Percentiles rank a stretch among this genome's conserved stretches.
These are phyloP conservation scores for Lecanicillium sp. DNA, from an alignment of 2,329 filamentous ascomycete genomes.

Conservation along the genomic window DNA sequence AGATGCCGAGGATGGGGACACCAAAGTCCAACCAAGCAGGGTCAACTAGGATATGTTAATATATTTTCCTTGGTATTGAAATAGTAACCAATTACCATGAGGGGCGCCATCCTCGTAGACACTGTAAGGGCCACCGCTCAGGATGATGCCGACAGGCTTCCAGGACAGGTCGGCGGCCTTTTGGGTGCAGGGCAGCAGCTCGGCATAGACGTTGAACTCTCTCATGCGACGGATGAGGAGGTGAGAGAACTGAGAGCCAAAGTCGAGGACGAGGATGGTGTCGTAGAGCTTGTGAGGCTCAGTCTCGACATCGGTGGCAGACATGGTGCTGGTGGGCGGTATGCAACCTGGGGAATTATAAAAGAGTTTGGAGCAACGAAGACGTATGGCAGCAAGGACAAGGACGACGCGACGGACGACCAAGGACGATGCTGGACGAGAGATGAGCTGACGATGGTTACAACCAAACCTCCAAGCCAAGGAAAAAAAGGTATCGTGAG, in stretches of 20 bases:
- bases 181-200: slow-evolving; percentile 83
- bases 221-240: slow-evolving; percentile 70
- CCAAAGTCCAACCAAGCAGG: slow-evolving; percentile 72
- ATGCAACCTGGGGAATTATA: too few relatives aligned
- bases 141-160: slow-evolving; percentile 77
- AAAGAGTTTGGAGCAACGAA: too few relatives aligned
- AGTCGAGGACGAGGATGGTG: slow-evolving; percentile 67
- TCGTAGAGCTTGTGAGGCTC: slow-evolving; percentile 11
- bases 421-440: too few relatives aligned
- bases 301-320: slow-evolving; percentile 4
- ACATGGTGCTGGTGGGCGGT: too few relatives aligned
- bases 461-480: too few relatives aligned
- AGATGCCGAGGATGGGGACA: slow-evolving; percentile 48
- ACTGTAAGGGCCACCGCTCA: slow-evolving; percentile 50
- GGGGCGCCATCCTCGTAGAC: slow-evolving; percentile 75
- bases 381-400: too few relatives aligned
- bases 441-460: too few relatives aligned
- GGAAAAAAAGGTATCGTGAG: too few relatives aligned
- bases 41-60: slow-evolving; percentile 54
- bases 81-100: slow-evolving; percentile 14
- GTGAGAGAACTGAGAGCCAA: slow-evolving; percentile 63
- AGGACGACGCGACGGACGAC: too few relatives aligned
- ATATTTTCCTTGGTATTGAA: slow-evolving; percentile 19
- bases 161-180: slow-evolving; percentile 71
- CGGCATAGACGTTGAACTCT: slow-evolving; percentile 74